Evolutionary conservation across 768 basidiomycete species (phyloP).

Genomic region (Phylloporus rhodoxanthus): DNA sequence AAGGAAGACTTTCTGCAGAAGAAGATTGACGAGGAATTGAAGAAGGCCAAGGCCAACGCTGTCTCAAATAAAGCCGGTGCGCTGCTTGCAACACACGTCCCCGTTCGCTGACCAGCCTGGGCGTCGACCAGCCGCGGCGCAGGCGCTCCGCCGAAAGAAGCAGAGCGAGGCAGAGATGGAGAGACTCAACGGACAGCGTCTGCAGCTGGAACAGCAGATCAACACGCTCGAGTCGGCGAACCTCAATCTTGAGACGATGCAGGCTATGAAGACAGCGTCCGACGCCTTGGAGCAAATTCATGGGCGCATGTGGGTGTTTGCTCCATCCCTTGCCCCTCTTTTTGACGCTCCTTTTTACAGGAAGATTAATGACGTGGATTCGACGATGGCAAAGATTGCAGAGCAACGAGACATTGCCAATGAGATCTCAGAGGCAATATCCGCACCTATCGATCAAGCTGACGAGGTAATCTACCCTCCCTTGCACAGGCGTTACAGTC

Average conservation of each 20-base stretch:
- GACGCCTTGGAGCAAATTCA: constrained; percentile 88
- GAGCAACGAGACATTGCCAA: constrained; percentile 90
- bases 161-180: constrained; percentile 82
- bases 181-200: constrained; percentile 71
- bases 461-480: constrained; percentile 60
- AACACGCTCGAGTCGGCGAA: constrained; percentile 97
- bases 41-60: constrained; percentile 89
- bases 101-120: constrained; percentile 8
- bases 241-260: constrained; percentile 95
- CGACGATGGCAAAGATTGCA: constrained; percentile 78
- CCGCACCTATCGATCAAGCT: constrained; percentile 57
- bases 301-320: constrained; percentile 67
- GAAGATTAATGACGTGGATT: constrained; percentile 82
- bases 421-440: constrained; percentile 87
- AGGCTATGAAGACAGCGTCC: constrained; percentile 93
- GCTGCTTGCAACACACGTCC: constrained; percentile 24
- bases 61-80: constrained; percentile 88
- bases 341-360: constrained; percentile 35
- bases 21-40: constrained; percentile 92
- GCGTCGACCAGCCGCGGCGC: constrained; percentile 62
- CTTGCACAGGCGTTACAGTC: not conserved
- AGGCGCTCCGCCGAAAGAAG: constrained; percentile 92
- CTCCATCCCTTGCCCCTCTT: not conserved
- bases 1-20: constrained; percentile 95
- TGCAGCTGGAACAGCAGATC: constrained; percentile 94